Base-by-base conservation (phyloP, 192 early-diverging fungal species). In the Podila clonocystis region DNA sequence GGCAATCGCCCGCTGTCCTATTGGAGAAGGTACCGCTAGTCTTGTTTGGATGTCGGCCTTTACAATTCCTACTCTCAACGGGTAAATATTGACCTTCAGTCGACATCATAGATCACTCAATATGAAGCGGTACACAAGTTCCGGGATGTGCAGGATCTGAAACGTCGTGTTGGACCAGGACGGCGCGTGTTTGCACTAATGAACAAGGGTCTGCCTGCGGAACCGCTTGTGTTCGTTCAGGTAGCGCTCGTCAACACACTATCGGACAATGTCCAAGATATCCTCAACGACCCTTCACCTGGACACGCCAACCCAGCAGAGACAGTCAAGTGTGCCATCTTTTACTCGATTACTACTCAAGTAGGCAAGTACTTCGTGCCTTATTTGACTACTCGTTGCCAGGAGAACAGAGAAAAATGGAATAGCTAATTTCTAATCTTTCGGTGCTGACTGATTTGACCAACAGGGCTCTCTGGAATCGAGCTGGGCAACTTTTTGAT, bases 271-370 rank as follows among this genome's bases (percentile, higher is more conserved):
- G 90, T 96, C 5, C 93, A 95, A 36, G 85, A 87, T 64, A 75
- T 68, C 49, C 34, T 78, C 20, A 72, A 82, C 30, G 68, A 73
- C 45, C 66, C 68, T 9, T 80, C 68, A 8, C 83, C 72, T 26
- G 64, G 58, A 36, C 68, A 72, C 22, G 34, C 85, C 6, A 72
- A 70, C 50, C 62, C 55, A 0, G 62, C 70, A 4, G 61, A 86
- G 12, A 77, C 87, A 8, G 73, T 92, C 15, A 82, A 80, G 9
- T 90, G 88, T 66, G 97, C 95, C 15, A 92, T 96, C 2, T 98
- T 97, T 75, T 98, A 98, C 83, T 97, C 97, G 3, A 97, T 98
- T 68, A 94, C 94, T 17, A 94, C 94, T 24, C 95, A 97, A 72
- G 88, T 88, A 79, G 75, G 75, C 75, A 41, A 93, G 90, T 71